Base-by-base conservation (phyloP, 805 yeast genomes). In the Hanseniaspora mollemarum region DNA sequence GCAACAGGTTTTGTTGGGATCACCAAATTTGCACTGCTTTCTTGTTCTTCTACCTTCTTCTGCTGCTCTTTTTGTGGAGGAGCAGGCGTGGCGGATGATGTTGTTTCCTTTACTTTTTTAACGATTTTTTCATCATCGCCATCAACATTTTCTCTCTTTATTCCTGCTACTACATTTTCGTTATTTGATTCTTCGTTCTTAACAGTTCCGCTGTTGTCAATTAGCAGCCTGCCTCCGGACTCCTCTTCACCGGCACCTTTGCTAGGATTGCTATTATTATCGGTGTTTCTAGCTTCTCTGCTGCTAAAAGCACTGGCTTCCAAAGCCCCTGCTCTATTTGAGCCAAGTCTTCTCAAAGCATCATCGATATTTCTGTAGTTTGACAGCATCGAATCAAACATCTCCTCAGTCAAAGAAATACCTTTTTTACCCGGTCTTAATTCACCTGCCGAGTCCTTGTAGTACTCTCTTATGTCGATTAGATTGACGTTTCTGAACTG, bases 391-490 rank as follows among this genome's bases (percentile, higher is more conserved):
- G 64, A 66, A 49, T 65, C 69, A 52, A 64, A 65, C 35, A 63
- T 56, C 52, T 65, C 69, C 46, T 65, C 69, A 7, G 69, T 65
- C 49, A 65, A 54, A 5, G 68, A 64, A 7, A 65, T 65, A 18
- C 69, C 81, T 65, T 88, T 88, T 60, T 78, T 81, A 0, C 95
- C 94, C 0, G 97, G 97, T 54, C 73, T 73, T 68, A 73, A 71
- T 54, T 78, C 81, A 5, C 81, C 81, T 9, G 69, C 67, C n/a
- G 71, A 67, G 45, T 78, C 76, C 48, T 71, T 71, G 63, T 86
- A 88, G 67, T 71, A 87, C 62, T 88, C 96, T 53, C 97, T 74
- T 49, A 88, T 83, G 59, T 88, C 95, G 13, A 90, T 77, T 56
- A 87, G 67, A 31, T 75, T 75, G 51, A 69, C 67, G 46, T 80